phyloP scores from a whole-genome alignment of 495 filamentous ascomycete genomes.

The Recurvomyces mirabilis region DNA sequence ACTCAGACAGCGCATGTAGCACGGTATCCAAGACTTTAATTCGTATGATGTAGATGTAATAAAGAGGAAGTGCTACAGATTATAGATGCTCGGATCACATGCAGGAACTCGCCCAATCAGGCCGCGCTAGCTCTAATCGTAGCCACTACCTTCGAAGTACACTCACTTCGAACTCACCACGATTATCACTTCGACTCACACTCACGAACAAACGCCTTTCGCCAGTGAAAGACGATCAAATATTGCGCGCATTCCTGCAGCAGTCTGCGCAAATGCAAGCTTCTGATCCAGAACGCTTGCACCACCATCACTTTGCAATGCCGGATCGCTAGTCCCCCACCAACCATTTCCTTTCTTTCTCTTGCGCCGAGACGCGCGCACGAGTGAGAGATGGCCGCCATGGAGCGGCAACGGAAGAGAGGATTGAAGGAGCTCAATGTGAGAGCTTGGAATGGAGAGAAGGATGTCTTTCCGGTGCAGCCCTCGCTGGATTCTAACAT shows the following conservation, averaged over 20 bases:
- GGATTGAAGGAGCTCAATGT: conserved; percentile 82
- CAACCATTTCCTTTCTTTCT: conserved; percentile 4
- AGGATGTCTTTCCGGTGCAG: conserved; percentile 66
- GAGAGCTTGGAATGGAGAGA: conserved; percentile 77
- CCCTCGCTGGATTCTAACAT: conserved; percentile 86
- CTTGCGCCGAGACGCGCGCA: conserved; percentile 11
- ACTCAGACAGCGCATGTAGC: too few species aligned
- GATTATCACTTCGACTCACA: too few species aligned
- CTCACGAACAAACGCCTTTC: too few species aligned
- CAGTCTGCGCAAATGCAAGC: conserved; percentile 24
- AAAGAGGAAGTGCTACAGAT: too few species aligned
- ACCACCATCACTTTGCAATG: conserved; percentile 13
- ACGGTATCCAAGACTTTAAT: too few species aligned
- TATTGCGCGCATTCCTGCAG: neutral
- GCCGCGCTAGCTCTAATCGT: too few species aligned
- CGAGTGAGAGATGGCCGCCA: conserved; percentile 28
- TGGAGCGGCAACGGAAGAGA: conserved; percentile 86
- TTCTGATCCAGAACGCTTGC: conserved; percentile 18
- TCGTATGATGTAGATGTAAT: too few species aligned
- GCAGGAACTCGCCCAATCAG: too few species aligned
- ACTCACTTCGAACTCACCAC: too few species aligned
- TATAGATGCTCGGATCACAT: too few species aligned
- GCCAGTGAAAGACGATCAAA: too few species aligned
- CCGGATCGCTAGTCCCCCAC: conserved; percentile 11
- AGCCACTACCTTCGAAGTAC: too few species aligned